phyloP scores from a whole-genome alignment of 1,284 basidiomycete genomes.

The Tylopilus microsporus region DNA sequence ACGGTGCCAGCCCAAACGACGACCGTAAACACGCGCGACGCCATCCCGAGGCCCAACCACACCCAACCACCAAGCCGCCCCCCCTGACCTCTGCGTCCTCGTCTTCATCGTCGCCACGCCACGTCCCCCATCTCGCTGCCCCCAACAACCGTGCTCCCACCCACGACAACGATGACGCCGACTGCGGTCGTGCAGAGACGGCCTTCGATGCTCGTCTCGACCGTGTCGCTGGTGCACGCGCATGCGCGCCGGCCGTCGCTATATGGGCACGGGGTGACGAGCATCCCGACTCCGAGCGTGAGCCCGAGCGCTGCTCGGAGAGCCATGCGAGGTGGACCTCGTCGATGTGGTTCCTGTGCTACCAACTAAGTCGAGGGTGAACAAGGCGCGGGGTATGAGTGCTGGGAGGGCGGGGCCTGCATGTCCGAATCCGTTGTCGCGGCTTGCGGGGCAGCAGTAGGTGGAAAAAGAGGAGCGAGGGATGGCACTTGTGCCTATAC shows the following conservation, averaged over 20 bases:
- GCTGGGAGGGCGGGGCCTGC: conserved; percentile 29
- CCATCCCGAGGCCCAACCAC: conserved; percentile 17
- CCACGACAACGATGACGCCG: conserved; percentile 35
- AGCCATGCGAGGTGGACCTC: conserved; percentile 20
- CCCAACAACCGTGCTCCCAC: conserved; percentile 34
- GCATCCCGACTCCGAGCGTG: conserved; percentile 23
- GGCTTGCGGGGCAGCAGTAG: conserved; percentile 49
- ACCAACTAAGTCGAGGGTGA: conserved; percentile 17
- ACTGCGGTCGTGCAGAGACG: conserved; percentile 22
- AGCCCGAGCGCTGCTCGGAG: conserved; percentile 29
- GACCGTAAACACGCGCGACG: conserved; percentile 22
- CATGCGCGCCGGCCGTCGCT: conserved; percentile 38
- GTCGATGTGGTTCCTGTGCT: conserved; percentile 1
- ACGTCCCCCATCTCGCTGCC: conserved; percentile 42
- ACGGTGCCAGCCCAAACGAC: conserved; percentile 17
- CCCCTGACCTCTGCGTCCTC: conserved; percentile 52
- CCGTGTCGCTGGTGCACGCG: conserved; percentile 16
- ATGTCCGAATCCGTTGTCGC: conserved; percentile 61
- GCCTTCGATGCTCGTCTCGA: conserved; percentile 29
- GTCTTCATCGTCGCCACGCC: conserved; percentile 55
- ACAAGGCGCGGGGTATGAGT: conserved; percentile 30
- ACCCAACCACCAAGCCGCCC: conserved; percentile 23
- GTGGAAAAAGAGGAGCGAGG: conserved; percentile 37
- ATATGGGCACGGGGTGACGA: conserved; percentile 26
- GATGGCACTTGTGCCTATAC: too few species aligned